These are phyloP conservation scores for Crithidia thermophila DNA, from an alignment of 208 protist genomes.

Conservation along the genomic window DNA sequence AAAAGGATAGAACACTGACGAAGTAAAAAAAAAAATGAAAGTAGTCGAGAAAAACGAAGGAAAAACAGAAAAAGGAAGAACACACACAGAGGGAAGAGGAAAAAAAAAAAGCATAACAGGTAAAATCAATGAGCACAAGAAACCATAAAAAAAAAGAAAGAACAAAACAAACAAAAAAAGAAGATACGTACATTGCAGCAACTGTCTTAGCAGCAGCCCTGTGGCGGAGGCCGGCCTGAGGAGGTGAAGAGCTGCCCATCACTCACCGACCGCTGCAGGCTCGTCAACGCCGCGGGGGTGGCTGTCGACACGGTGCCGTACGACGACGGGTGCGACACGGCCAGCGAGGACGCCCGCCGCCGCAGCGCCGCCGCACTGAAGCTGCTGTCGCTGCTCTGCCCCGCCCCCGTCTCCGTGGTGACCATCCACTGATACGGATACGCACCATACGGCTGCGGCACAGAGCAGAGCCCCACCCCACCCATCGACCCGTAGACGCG, in stretches of 20 bases:
- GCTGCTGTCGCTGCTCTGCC: background rate
- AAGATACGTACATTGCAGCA: too few species aligned
- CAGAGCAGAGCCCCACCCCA: background rate
- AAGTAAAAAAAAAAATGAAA: background rate
- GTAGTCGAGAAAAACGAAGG: background rate
- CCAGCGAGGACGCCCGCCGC: background rate
- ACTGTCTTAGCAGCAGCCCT: conserved; percentile 8
- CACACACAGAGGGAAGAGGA: conserved; percentile 2
- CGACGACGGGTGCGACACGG: conserved; percentile 1
- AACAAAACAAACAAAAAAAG: conserved; percentile 14
- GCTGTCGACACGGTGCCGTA: background rate
- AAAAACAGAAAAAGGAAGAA: conserved; percentile 1
- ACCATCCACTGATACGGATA: conserved; percentile 26
- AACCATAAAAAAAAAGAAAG: background rate
- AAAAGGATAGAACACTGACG: conserved; percentile 5
- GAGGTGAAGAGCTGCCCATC: conserved; percentile 14
- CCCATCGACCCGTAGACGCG: background rate
- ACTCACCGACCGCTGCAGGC: conserved; percentile 6
- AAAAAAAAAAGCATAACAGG: too few species aligned
- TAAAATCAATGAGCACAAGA: too few species aligned
- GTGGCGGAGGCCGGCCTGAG: background rate
- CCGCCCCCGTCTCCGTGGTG: background rate
- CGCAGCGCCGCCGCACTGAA: background rate
- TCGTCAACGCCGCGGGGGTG: background rate
- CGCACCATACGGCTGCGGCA: conserved; percentile 15